These are phyloP conservation scores for Geoglossum cookeanum DNA, from an alignment of 2,329 filamentous ascomycete species.

Conservation along the genomic window DNA sequence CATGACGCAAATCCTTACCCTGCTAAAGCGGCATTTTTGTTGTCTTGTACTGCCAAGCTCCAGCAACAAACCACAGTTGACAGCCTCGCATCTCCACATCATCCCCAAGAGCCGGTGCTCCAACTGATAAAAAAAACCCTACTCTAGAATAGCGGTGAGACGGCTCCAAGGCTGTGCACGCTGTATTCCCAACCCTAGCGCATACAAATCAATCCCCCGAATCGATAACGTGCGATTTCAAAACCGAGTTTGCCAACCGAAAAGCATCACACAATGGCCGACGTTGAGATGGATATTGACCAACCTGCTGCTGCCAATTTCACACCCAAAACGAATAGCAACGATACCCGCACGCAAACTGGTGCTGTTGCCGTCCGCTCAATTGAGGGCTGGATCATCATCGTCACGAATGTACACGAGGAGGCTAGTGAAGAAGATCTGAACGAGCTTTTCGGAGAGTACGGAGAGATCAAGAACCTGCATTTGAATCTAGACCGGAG, in stretches of 20 bases:
- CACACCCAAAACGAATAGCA: conserved; percentile 11
- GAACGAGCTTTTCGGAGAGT: conserved; percentile 67
- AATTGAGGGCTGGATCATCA: conserved; percentile 78
- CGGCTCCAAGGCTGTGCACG: neutral
- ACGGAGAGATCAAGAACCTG: conserved; percentile 71
- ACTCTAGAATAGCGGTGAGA: neutral
- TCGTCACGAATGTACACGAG: conserved; percentile 74
- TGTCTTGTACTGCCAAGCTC: no score
- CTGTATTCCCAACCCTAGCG: neutral
- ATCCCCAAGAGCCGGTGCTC: no score
- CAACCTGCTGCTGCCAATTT: conserved; percentile 5
- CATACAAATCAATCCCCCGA: neutral
- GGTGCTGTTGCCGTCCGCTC: conserved; percentile 47
- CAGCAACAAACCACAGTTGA: no score
- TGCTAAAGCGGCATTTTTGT: no score
- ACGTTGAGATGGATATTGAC: conserved; percentile 28
- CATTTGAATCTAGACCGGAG: conserved; percentile 67
- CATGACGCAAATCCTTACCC: no score
- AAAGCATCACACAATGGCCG: conserved; percentile 20
- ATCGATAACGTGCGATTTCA: neutral
- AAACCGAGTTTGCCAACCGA: neutral
- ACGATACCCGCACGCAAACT: conserved; percentile 13
- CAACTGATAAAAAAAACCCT: no score
- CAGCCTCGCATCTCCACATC: no score
- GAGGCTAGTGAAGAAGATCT: conserved; percentile 71